Evolutionary conservation across 2,329 filamentous ascomycete genomes (phyloP), one percentile per base, ranked within the genome.

Genomic region (Colletotrichum sp.): DNA sequence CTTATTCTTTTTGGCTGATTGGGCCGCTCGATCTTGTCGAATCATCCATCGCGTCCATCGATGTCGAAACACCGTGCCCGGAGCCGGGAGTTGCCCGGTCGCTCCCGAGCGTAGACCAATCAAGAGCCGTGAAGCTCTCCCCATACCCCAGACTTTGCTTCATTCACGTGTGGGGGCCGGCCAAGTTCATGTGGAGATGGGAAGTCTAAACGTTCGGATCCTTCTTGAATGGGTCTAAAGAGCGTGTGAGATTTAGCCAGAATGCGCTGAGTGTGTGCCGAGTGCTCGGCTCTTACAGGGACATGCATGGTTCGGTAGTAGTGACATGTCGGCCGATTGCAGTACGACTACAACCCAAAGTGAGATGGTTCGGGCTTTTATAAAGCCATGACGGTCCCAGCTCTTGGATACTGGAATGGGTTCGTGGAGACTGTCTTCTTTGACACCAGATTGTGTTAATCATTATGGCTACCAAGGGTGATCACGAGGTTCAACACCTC

Each of bases 401-500:
- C 44, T 21, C n/a, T 21, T 52, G n/a, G 0, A 21, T 21, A 26
- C 26, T 26, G 26, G 26, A 26, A 26, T 13, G n/a, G 3, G 0
- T 21, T 13, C 6, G n/a, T 21, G 1, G 44, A 13, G 44, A 21
- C 44, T 5, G 12, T 52, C 44, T 52, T 9, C 10, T 21, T 13
- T 3, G n/a, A 21, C 1, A 0, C 44, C 0, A 21, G 6, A 52
- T 21, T 13, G 44, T 64, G 36, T 64, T 16, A 26, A 34, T 28
- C 5, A n/a, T 16, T 6, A 76, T 76, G 69, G 39, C 52, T 9
- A 64, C 24, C 13, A 72, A 24, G 10, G 30, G 55, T 26, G 63
- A 72, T 9, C 34, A 32, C 52, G 73, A 72, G 36, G 73, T 76
- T n/a, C 69, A 68, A 21, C 52, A 76, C 36, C 55, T 76, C 1